Evolutionary conservation across 2,329 filamentous ascomycete species (phyloP).

Genomic region (Trichoderma sp.): DNA sequence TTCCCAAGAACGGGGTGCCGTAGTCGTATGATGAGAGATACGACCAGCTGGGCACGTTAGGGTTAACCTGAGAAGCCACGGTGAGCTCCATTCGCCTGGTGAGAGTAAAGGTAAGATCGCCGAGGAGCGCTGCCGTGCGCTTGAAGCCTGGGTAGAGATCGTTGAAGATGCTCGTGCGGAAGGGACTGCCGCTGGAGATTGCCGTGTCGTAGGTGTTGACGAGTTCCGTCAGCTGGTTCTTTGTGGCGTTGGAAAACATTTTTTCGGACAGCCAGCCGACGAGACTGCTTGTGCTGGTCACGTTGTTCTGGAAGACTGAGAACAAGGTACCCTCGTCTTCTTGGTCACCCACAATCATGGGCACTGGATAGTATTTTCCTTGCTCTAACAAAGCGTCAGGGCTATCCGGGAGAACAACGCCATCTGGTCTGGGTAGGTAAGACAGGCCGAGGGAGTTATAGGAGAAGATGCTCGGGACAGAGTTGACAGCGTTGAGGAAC

Average conservation of each 20-base stretch:
- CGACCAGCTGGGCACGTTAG: constrained; percentile 68
- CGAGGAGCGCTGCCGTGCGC: constrained; percentile 71
- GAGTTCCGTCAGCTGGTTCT: constrained; percentile 52
- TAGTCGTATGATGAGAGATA: constrained; percentile 74
- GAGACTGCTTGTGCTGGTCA: constrained; percentile 61
- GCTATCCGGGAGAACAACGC: constrained; percentile 59
- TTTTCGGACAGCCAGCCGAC: constrained; percentile 60
- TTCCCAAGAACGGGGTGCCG: constrained; percentile 71
- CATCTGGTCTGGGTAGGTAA: constrained; percentile 74
- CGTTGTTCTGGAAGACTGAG: constrained; percentile 66
- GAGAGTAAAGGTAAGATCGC: constrained; percentile 74
- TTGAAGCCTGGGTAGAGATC: constrained; percentile 77
- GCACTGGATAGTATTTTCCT: constrained; percentile 53
- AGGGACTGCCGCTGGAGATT: constrained; percentile 65
- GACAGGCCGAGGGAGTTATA: constrained; percentile 70
- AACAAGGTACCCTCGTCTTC: constrained; percentile 82
- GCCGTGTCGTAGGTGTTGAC: constrained; percentile 64
- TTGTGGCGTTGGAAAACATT: constrained; percentile 61
- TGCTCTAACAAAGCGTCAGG: constrained; percentile 58
- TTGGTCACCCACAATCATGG: constrained; percentile 67
- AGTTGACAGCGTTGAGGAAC: constrained; percentile 67
- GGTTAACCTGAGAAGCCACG: constrained; percentile 46
- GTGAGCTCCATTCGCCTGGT: constrained; percentile 66
- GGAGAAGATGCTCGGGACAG: constrained; percentile 66
- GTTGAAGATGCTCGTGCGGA: constrained; percentile 68